These are phyloP conservation scores for Niebla homalea DNA, from an alignment of 495 filamentous ascomycete genomes.

Conservation along the genomic window DNA sequence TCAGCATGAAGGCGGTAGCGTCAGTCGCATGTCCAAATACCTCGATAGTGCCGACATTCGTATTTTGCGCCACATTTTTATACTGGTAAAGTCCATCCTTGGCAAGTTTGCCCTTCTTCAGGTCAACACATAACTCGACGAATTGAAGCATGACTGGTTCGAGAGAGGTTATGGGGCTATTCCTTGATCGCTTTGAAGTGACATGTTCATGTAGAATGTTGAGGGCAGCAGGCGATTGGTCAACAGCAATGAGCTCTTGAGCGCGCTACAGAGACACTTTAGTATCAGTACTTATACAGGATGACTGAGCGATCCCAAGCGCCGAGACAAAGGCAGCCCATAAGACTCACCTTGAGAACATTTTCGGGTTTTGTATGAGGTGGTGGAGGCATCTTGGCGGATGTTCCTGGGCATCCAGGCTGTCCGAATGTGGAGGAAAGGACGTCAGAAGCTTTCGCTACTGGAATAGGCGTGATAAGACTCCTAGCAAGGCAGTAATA, in stretches of 20 bases:
- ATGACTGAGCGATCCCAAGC: neutral
- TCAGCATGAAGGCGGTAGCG: conserved; percentile 1
- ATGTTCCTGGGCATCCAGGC: too few relatives aligned
- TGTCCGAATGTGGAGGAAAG: too few relatives aligned
- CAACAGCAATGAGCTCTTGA: conserved; percentile 95
- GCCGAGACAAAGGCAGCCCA: neutral
- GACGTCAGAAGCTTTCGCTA: too few relatives aligned
- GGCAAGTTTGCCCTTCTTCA: conserved; percentile 92
- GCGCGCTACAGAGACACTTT: conserved; percentile 45
- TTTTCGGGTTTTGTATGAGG: conserved; percentile 97
- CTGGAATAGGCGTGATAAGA: too few relatives aligned
- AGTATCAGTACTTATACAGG: conserved; percentile 7
- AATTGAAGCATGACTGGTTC: conserved; percentile 98
- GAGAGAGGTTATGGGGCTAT: conserved; percentile 89
- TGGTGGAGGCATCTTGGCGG: conserved; percentile 75
- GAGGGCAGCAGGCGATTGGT: conserved; percentile 81
- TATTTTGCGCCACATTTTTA: conserved; percentile 99
- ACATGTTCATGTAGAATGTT: conserved; percentile 97
- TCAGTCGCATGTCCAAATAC: conserved; percentile 27
- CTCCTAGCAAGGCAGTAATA: too few relatives aligned
- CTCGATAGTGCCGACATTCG: conserved; percentile 96
- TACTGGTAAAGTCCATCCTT: conserved; percentile 99
- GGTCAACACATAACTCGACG: conserved; percentile 90
- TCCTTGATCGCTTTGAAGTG: conserved; percentile 91
- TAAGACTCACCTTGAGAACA: conserved; percentile 65